These are phyloP conservation scores for Hypoxylon sp. DNA, from an alignment of 2,329 filamentous ascomycete genomes.

Conservation along the genomic window DNA sequence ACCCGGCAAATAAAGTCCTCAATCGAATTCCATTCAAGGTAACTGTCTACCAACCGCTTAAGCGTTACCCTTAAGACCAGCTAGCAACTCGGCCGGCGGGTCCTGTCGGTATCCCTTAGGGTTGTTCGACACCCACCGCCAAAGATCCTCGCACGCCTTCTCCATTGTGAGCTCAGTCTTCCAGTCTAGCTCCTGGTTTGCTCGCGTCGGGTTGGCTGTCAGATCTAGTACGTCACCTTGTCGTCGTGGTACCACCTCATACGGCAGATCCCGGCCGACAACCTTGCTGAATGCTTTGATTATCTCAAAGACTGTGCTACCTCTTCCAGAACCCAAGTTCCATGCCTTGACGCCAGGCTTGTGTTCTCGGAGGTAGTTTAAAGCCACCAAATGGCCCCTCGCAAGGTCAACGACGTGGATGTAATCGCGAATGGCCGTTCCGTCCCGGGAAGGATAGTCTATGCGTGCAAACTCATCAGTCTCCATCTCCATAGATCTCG, in stretches of 20 bases:
- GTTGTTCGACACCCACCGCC: constrained; percentile 98
- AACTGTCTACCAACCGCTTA: constrained; percentile 29
- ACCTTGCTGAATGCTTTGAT: constrained; percentile 92
- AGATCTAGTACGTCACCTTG: constrained; percentile 94
- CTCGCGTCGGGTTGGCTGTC: constrained; percentile 89
- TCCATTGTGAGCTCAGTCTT: constrained; percentile 92
- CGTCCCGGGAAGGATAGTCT: constrained; percentile 94
- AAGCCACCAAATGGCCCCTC: constrained; percentile 86
- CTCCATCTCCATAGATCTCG: background rate
- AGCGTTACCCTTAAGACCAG: constrained; percentile 66
- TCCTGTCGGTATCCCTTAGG: constrained; percentile 94
- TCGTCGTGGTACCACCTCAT: constrained; percentile 86
- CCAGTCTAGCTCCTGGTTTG: constrained; percentile 92
- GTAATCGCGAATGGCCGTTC: constrained; percentile 96
- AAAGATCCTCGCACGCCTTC: constrained; percentile 92
- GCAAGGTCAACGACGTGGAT: constrained; percentile 96
- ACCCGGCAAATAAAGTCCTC: constrained; percentile 17
- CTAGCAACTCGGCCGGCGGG: constrained; percentile 86
- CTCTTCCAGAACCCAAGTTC: constrained; percentile 95
- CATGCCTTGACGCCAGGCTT: constrained; percentile 93
- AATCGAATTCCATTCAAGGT: constrained; percentile 25
- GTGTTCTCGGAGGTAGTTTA: constrained; percentile 88
- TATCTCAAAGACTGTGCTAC: constrained; percentile 97
- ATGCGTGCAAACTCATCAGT: constrained; percentile 29
- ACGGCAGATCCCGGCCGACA: constrained; percentile 87